Percentiles rank a stretch among this genome's conserved stretches.
Evolutionary conservation across 2,329 filamentous ascomycete genomes (phyloP).

Genomic region (Cytospora leucostoma): DNA sequence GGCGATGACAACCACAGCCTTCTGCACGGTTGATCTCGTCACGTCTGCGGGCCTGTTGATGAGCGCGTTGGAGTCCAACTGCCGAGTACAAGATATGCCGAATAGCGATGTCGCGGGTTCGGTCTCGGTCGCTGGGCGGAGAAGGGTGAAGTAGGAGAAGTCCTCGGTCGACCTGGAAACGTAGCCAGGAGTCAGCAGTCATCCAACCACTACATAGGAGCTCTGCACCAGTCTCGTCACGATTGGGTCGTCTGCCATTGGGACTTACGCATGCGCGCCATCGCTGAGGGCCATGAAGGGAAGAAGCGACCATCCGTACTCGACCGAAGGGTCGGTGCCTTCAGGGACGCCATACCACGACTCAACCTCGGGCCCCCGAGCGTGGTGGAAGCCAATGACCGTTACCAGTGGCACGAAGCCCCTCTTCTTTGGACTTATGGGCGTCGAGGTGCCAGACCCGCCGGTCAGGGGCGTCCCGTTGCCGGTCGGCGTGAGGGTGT

Average conservation of each 20-base stretch:
- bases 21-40: constrained; percentile 96
- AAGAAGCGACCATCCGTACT: constrained; percentile 87
- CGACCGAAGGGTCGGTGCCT: constrained; percentile 73
- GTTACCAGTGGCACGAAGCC: constrained; percentile 70
- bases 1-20: constrained; percentile 93
- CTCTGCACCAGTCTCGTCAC: constrained; percentile 5
- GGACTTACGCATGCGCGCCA: constrained; percentile 85
- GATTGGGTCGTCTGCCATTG: background rate
- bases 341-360: constrained; percentile 80
- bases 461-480: constrained; percentile 15
- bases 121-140: constrained; percentile 58
- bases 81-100: constrained; percentile 91
- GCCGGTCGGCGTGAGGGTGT: constrained; percentile 23
- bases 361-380: constrained; percentile 88
- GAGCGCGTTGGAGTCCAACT: constrained; percentile 78
- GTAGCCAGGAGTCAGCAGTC: background rate
- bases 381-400: constrained; percentile 84
- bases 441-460: constrained; percentile 24
- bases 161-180: constrained; percentile 76
- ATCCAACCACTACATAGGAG: background rate
- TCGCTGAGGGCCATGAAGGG: constrained; percentile 98
- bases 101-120: constrained; percentile 79
- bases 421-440: constrained; percentile 25
- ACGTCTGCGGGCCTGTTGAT: constrained; percentile 82
- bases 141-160: constrained; percentile 96